Percentiles rank a stretch among this genome's conserved stretches.
Evolutionary conservation across 2,329 filamentous ascomycete genomes (phyloP).

Genomic region (Colletotrichum musae): DNA sequence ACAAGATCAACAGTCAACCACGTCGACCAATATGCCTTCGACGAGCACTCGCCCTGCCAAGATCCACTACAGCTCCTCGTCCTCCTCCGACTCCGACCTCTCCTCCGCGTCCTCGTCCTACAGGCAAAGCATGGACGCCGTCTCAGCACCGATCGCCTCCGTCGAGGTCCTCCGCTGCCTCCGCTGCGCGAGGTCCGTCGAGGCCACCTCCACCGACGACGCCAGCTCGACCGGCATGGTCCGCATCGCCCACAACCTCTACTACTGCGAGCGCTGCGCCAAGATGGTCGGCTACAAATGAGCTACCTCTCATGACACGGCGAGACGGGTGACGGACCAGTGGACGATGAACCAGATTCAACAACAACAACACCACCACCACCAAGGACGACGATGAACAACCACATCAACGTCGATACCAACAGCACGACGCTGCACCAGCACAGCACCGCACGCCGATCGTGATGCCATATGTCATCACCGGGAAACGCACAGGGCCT

Average conservation of each 20-base stretch:
- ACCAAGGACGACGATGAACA: constrained; percentile 1
- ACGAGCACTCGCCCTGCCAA: constrained; percentile 51
- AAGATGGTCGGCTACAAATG: constrained; percentile 75
- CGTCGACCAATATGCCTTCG: constrained; percentile 46
- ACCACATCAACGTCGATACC: constrained; percentile 9
- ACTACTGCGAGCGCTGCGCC: constrained; percentile 76
- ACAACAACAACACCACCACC: constrained; percentile 1
- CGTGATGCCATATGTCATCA: not conserved
- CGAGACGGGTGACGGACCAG: constrained; percentile 17
- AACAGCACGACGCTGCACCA: not conserved
- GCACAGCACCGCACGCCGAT: not conserved
- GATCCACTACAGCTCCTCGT: constrained; percentile 56
- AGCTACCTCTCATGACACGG: constrained; percentile 42
- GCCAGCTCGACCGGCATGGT: constrained; percentile 73
- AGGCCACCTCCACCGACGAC: constrained; percentile 74
- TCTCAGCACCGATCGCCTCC: constrained; percentile 61
- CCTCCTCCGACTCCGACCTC: constrained; percentile 59
- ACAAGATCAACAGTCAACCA: not conserved
- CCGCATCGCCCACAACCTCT: constrained; percentile 74
- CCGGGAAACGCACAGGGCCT: too few relatives aligned
- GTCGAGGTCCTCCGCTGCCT: constrained; percentile 75
- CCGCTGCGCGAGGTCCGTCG: constrained; percentile 72
- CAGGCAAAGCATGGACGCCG: constrained; percentile 66
- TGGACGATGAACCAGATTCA: not conserved
- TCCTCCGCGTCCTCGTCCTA: constrained; percentile 55